phyloP scores from a whole-genome alignment of 306 rosid species.

The Cyclanthera cordifolia region DNA sequence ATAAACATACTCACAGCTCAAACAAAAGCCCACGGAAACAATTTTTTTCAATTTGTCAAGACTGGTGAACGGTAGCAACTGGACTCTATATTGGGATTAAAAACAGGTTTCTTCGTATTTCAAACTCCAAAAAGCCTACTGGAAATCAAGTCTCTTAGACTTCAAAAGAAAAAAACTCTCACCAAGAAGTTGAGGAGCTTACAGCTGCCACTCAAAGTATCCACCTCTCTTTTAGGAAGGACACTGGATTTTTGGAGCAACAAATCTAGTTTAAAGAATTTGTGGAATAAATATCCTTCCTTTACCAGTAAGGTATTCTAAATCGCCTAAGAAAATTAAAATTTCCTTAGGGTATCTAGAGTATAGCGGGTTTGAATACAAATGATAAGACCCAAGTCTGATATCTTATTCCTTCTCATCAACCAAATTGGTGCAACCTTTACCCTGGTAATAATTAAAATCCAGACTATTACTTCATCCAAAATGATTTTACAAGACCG shows the following conservation, averaged over 20 bases:
- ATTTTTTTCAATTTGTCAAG: neutral
- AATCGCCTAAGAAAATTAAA: too few species aligned
- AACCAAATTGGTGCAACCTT: neutral
- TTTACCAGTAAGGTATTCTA: neutral
- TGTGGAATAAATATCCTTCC: neutral
- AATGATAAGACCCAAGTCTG: neutral
- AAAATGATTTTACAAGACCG: neutral
- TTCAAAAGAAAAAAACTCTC: neutral
- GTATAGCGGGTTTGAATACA: neutral
- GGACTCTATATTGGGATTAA: neutral
- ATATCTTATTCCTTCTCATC: neutral
- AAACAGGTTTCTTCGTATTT: neutral
- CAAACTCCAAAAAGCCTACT: neutral
- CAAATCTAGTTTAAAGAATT: neutral
- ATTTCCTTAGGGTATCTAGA: too few species aligned
- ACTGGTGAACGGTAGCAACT: too few species aligned
- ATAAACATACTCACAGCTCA: neutral
- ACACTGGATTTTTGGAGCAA: neutral
- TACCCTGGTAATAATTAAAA: neutral
- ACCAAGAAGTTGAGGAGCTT: neutral
- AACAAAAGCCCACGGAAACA: neutral
- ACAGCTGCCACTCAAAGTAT: neutral
- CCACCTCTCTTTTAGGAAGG: neutral
- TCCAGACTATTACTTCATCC: neutral
- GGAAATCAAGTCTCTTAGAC: neutral